A percentile compares a stretch with the other conserved stretches of the same genome.
phyloP scores from a whole-genome alignment of 768 basidiomycete species.

The Cyclocybe aegerita region DNA sequence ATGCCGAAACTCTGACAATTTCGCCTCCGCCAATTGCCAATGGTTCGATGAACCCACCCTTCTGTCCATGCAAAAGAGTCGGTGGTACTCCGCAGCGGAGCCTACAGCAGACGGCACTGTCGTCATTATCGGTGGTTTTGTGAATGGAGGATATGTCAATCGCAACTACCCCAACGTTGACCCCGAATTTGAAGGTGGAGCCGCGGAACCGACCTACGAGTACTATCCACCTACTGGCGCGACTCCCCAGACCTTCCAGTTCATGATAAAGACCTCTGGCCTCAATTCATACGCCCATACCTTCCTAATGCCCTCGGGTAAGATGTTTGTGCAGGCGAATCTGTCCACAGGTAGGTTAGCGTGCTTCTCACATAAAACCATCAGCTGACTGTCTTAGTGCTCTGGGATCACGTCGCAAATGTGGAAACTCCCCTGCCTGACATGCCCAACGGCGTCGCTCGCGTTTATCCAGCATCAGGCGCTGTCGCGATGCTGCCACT shows the following conservation, averaged over 20 bases:
- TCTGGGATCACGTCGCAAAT: conserved; percentile 45
- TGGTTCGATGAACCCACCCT: conserved; percentile 71
- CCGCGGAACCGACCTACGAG: conserved; percentile 80
- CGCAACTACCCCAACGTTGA: conserved; percentile 71
- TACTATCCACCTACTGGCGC: conserved; percentile 68
- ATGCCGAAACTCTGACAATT: conserved; percentile 53
- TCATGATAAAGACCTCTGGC: conserved; percentile 71
- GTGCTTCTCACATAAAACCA: neutral
- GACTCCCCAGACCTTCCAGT: conserved; percentile 53
- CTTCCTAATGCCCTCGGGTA: conserved; percentile 74
- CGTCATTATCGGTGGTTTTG: conserved; percentile 80
- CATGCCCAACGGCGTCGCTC: conserved; percentile 73
- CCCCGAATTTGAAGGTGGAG: conserved; percentile 63
- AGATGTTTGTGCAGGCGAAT: conserved; percentile 83
- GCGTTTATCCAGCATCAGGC: conserved; percentile 89
- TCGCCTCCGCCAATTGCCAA: conserved; percentile 51
- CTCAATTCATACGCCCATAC: conserved; percentile 78
- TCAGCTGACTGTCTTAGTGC: conserved; percentile 13
- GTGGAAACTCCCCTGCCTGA: conserved; percentile 62
- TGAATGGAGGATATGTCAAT: conserved; percentile 79
- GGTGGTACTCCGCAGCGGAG: conserved; percentile 83
- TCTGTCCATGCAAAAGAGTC: conserved; percentile 64
- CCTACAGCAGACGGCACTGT: conserved; percentile 74
- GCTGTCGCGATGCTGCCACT: conserved; percentile 90
- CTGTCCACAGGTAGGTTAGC: conserved; percentile 62